These are phyloP conservation scores for Salvia rosmarinus DNA, from an alignment of 257 asterid species.

Conservation along the genomic window DNA sequence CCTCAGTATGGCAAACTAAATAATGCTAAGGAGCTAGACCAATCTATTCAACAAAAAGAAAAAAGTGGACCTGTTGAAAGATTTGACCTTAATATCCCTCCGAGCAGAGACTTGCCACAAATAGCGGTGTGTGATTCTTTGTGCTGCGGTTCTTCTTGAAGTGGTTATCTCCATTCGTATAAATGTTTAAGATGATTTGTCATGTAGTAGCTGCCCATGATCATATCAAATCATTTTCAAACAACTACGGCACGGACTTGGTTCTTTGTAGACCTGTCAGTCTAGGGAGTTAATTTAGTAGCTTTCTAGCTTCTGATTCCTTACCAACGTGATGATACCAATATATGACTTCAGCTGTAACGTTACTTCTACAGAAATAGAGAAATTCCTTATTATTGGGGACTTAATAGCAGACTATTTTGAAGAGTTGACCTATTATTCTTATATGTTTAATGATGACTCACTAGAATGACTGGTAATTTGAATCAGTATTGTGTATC, in stretches of 20 bases:
- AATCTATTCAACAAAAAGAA: slow-evolving; percentile 49
- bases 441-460: neutral
- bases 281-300: slow-evolving; percentile 7
- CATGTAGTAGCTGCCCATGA: neutral
- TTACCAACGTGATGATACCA: neutral
- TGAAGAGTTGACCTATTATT: slow-evolving; percentile 6
- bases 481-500: neutral
- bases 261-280: slow-evolving; percentile 2
- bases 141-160: slow-evolving; percentile 18
- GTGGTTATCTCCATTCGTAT: slow-evolving; percentile 12
- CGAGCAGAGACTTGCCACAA: slow-evolving; percentile 56
- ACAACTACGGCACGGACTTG: slow-evolving; percentile 18
- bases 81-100: slow-evolving; percentile 62
- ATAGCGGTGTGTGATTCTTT: slow-evolving; percentile 54
- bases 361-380: slow-evolving; percentile 2
- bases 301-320: slow-evolving; percentile 2
- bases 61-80: slow-evolving; percentile 53
- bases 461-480: slow-evolving; percentile 10
- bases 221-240: slow-evolving; percentile 17
- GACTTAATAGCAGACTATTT: slow-evolving; percentile 10
- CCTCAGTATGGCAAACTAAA: slow-evolving; percentile 50
- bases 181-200: slow-evolving; percentile 20
- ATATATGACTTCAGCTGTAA: neutral
- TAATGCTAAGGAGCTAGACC: slow-evolving; percentile 48
- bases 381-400: neutral